Evolutionary conservation across 2,329 filamentous ascomycete species (phyloP).

Genomic region (Colletotrichum sp.): DNA sequence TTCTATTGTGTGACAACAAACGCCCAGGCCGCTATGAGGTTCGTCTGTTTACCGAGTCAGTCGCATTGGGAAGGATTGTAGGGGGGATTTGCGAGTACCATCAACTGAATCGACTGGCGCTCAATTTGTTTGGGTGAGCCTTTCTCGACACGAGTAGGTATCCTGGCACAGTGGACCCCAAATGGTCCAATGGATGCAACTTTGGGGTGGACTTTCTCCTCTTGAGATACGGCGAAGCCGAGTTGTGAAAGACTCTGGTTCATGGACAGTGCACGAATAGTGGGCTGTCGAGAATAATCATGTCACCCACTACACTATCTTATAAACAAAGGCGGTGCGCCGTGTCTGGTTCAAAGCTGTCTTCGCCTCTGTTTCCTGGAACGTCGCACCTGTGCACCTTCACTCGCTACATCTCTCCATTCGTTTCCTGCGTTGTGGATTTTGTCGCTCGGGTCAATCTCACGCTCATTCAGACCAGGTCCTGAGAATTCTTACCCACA

Average conservation of each 20-base stretch:
- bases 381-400: neutral
- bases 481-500: neutral
- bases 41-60: neutral
- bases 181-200: neutral
- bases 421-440: neutral
- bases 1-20: neutral
- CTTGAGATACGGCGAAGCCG: neutral
- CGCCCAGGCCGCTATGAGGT: neutral
- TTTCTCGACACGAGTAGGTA: neutral
- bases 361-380: neutral
- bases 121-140: neutral
- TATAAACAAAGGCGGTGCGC: neutral
- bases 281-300: neutral
- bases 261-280: neutral
- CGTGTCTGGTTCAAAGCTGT: accelerated
- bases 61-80: neutral
- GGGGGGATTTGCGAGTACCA: neutral
- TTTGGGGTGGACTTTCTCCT: neutral
- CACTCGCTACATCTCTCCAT: neutral
- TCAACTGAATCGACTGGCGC: neutral
- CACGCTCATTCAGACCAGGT: neutral
- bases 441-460: neutral
- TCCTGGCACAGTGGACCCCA: neutral
- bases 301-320: neutral
- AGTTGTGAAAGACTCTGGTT: neutral